Evolutionary conservation across 1,139 yeast species (phyloP), one percentile per base, ranked within the genome.

Genomic region (Magnusiomyces suaveolens): DNA sequence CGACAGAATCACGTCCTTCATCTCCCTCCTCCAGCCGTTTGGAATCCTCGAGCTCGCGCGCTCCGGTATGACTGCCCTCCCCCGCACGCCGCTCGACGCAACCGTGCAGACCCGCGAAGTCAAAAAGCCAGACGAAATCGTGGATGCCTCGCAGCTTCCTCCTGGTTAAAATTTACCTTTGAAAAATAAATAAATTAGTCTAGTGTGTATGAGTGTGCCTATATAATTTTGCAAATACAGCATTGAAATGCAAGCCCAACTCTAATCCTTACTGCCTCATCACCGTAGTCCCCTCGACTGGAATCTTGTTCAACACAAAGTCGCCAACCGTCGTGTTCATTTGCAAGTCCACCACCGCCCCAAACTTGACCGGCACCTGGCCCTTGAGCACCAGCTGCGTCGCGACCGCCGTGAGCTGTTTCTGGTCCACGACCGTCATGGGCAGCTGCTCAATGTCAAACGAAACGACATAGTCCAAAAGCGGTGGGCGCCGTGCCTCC

Each of bases 11-110:
- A 77, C 92, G 49, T 83, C 95, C 46, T 89, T 89, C 71, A 80
- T 92, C 68, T 87, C 87, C 61, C 80, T 92, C 66, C 78, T 90
- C 67, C 94, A 88, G 68, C 98, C 98, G 52, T 92, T 92, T 68
- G 98, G 98, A 65, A 84, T 92, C 57, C 78, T 92, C 69, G 98
- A 92, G 73, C 85, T 92, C 64, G 96, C 97, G 51, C 82, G 98
- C 73, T 85, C 96, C 25, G 98, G 98, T 73, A 88, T 90, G 95
- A 88, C 92, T 89, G 98, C 97, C 10, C 78, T 92, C 66, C 95
- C 97, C 67, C 83, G 97, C 78, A 88, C 97, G 52, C 97, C 97
- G 51, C 75, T 88, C 64, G 83, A 79, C 56, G 64, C 64, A 38
- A 78, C 72, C 36, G 65, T 61, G 46, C 75, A 70, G 44, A 79